Evolutionary conservation across 2,329 filamentous ascomycete genomes (phyloP).

Genomic region (Fusarium sp.): DNA sequence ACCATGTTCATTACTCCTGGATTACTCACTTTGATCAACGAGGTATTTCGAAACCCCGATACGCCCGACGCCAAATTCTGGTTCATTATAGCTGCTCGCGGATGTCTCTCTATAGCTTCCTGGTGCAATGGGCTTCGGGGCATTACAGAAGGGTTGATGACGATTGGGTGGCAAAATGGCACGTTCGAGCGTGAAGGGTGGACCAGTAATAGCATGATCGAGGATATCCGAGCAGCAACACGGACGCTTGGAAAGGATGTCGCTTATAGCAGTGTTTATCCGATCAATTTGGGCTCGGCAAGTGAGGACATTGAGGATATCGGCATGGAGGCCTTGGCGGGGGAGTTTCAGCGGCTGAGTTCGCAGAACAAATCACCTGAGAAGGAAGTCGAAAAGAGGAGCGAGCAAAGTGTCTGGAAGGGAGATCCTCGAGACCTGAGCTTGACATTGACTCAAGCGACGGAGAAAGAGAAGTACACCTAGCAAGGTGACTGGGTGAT

Average conservation of each 20-base stretch:
- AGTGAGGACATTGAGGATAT: conserved; percentile 20
- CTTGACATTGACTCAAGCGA: conserved; percentile 27
- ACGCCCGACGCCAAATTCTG: conserved; percentile 15
- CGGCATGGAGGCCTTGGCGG: conserved; percentile 15
- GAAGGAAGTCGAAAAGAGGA: not conserved
- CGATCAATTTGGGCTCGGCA: conserved; percentile 10
- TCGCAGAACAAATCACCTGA: not conserved
- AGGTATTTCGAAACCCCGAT: not conserved
- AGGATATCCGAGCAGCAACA: conserved; percentile 11
- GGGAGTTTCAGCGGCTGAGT: not conserved
- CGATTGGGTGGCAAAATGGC: conserved; percentile 14
- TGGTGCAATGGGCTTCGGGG: conserved; percentile 27
- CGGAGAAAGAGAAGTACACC: conserved; percentile 8
- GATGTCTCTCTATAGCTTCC: conserved; percentile 3
- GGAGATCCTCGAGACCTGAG: conserved; percentile 16
- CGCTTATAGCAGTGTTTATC: conserved; percentile 19
- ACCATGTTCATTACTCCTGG: conserved; percentile 21
- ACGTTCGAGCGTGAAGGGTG: conserved; percentile 7
- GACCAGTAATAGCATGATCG: conserved; percentile 8
- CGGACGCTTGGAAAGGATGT: not conserved
- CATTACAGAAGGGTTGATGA: conserved; percentile 17
- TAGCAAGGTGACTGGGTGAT: not conserved
- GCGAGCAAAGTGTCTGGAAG: not conserved
- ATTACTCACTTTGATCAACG: conserved; percentile 5
- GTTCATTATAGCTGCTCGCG: conserved; percentile 11